A percentile compares a stretch with the other conserved stretches of the same genome.
Conservation (phyloP, 2,329 filamentous ascomycete species). For the Erysiphe neolycopersici region DNA sequence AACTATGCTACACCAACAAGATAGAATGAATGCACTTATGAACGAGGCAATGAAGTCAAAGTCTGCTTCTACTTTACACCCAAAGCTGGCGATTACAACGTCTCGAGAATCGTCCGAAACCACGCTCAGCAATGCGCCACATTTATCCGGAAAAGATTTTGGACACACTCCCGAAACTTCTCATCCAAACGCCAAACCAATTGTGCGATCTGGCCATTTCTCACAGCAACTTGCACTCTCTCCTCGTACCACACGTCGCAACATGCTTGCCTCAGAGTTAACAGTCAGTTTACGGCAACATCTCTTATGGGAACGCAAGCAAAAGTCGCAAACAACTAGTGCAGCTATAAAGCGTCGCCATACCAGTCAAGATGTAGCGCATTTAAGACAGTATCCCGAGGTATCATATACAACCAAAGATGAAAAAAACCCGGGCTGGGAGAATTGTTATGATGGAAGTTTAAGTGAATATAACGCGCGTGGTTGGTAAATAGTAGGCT, state of each 20-base stretch:
- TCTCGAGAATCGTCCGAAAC: slow-evolving; percentile 9
- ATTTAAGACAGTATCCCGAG: slow-evolving; percentile 59
- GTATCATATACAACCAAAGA: slow-evolving; percentile 5
- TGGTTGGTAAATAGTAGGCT: too few species aligned
- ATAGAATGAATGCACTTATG: slow-evolving; percentile 41
- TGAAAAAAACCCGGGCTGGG: too few species aligned
- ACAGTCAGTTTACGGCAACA: slow-evolving; percentile 81
- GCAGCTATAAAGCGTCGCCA: slow-evolving; percentile 74
- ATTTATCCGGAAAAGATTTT: slow-evolving; percentile 16
- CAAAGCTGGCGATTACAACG: slow-evolving; percentile 26
- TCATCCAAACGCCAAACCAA: slow-evolving; percentile 45
- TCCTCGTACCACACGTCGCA: slow-evolving; percentile 69
- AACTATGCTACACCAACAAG: slow-evolving; percentile 59
- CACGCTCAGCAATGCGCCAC: neutral
- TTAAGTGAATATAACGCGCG: too few species aligned
- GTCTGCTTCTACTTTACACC: slow-evolving; percentile 22
- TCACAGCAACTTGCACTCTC: slow-evolving; percentile 44
- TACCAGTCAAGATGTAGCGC: slow-evolving; percentile 73
- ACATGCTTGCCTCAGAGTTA: slow-evolving; percentile 87
- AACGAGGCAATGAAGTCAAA: slow-evolving; percentile 24
- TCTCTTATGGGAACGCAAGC: slow-evolving; percentile 82
- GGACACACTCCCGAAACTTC: slow-evolving; percentile 20
- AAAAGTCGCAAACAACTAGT: slow-evolving; percentile 72
- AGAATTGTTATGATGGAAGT: too few species aligned
- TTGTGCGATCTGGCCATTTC: slow-evolving; percentile 41